These are phyloP conservation scores for Sabuloglossum arenarium DNA, from an alignment of 495 filamentous ascomycete species.

Conservation along the genomic window DNA sequence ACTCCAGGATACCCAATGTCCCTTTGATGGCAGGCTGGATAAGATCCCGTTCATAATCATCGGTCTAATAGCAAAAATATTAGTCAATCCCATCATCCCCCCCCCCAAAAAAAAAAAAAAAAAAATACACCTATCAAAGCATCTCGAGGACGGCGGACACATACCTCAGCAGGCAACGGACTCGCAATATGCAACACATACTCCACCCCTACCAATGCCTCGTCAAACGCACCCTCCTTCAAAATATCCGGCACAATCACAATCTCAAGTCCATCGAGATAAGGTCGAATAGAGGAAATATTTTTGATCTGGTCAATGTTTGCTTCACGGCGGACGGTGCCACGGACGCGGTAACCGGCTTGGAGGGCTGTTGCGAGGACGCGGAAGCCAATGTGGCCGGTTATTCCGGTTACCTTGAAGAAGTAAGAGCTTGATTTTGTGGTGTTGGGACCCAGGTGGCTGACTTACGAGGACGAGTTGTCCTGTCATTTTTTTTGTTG, in stretches of 20 bases:
- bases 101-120: no score
- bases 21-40: slow-evolving; percentile 15
- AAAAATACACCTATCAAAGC: no score
- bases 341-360: slow-evolving; percentile 17
- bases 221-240: slow-evolving; percentile 16
- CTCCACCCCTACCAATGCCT: slow-evolving; percentile 17
- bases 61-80: no score
- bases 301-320: slow-evolving; percentile 18
- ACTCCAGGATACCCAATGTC: slow-evolving; percentile 10
- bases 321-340: slow-evolving; percentile 15
- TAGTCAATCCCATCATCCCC: no score
- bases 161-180: no score
- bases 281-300: slow-evolving; percentile 9
- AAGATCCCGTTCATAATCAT: slow-evolving; percentile 9
- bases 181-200: slow-evolving; percentile 24
- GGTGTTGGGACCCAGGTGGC: neutral
- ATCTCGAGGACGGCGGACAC: no score
- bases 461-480: neutral
- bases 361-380: slow-evolving; percentile 13
- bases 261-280: slow-evolving; percentile 12
- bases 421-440: neutral
- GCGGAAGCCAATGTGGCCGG: slow-evolving; percentile 18
- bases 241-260: slow-evolving; percentile 21
- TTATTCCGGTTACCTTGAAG: slow-evolving; percentile 16
- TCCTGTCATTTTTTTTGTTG: no score